Conservation (phyloP, 179 eudicot species). For the Gypsophila paniculata region DNA sequence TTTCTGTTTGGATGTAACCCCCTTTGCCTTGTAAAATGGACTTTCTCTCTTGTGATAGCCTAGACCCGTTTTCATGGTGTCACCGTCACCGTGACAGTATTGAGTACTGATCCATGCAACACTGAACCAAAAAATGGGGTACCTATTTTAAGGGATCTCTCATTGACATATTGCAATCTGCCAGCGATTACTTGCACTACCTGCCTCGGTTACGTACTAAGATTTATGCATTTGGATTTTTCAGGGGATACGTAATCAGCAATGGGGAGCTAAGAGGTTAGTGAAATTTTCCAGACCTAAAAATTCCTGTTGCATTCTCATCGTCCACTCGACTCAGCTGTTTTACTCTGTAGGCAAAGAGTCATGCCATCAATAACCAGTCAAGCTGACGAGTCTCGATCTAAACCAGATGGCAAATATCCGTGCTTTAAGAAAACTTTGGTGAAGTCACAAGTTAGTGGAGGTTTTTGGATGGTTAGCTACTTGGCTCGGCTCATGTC, state of each 20-base stretch:
- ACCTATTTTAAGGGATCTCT: too few species aligned
- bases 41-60: too few species aligned
- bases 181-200: background rate
- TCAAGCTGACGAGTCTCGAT: constrained; percentile 19
- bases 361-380: constrained; percentile 3
- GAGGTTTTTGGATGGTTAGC: constrained; percentile 28
- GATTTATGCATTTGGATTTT: constrained; percentile 10
- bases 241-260: constrained; percentile 11
- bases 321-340: background rate
- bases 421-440: constrained; percentile 22
- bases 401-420: constrained; percentile 11
- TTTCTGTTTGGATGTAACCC: too few species aligned
- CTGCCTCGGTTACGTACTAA: background rate
- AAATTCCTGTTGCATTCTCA: background rate
- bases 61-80: too few species aligned
- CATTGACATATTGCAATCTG: background rate
- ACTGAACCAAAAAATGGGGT: background rate
- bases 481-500: background rate
- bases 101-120: background rate
- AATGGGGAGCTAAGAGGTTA: constrained; percentile 13
- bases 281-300: background rate
- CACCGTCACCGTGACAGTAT: background rate
- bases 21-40: too few species aligned
- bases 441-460: constrained; percentile 23
- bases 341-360: constrained; percentile 15